Evolutionary conservation across 2,329 filamentous ascomycete species (phyloP).

Genomic region (Neofusicoccum laricinum): DNA sequence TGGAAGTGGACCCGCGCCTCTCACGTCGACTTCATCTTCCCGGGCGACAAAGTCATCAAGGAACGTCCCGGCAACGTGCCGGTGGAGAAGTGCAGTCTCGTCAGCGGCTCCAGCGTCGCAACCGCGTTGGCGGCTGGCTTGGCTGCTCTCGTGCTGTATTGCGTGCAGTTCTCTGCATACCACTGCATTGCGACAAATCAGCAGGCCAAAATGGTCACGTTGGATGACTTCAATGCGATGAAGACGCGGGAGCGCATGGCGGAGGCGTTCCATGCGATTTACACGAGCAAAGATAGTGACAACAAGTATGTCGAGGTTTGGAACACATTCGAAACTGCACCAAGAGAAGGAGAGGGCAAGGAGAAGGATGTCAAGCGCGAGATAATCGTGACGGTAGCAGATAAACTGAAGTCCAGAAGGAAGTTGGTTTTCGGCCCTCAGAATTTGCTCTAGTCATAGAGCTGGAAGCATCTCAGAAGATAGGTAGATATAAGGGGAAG

Average conservation of each 20-base stretch:
- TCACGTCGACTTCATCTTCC: not conserved
- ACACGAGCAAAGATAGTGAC: not conserved
- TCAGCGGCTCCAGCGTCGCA: not conserved
- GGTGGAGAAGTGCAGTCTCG: not conserved
- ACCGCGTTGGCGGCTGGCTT: not conserved
- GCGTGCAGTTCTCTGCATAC: not conserved
- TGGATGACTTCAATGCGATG: not conserved
- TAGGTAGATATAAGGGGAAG: too few relatives aligned
- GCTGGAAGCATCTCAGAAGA: not conserved
- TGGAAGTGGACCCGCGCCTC: not conserved
- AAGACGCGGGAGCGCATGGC: not conserved
- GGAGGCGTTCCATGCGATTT: not conserved
- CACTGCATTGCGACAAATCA: not conserved
- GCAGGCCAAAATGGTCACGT: not conserved
- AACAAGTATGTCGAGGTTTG: not conserved
- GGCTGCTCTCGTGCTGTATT: not conserved
- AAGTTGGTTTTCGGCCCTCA: not conserved
- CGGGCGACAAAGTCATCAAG: not conserved
- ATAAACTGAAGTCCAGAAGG: not conserved
- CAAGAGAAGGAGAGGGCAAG: not conserved
- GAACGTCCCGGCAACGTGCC: not conserved
- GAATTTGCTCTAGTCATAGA: not conserved
- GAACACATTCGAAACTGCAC: not conserved
- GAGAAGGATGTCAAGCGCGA: not conserved
- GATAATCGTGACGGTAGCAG: not conserved